Evolutionary conservation across 2,329 filamentous ascomycete species (phyloP), one percentile per base, ranked within the genome.

Genomic region (Penicillium sp.): DNA sequence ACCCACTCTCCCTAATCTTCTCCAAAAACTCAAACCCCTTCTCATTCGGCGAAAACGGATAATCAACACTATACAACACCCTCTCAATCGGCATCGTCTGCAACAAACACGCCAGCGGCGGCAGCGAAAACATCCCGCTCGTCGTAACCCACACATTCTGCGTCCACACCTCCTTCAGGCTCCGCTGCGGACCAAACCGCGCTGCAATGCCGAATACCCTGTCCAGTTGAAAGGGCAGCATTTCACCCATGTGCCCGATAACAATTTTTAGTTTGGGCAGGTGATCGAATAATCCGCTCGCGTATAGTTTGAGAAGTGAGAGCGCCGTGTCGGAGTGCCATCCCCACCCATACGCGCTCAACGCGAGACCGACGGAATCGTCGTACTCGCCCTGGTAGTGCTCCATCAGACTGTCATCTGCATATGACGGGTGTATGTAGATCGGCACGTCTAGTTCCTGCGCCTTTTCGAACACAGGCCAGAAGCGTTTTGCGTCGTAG

Each of bases 141-240:
- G 81, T 83, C 1, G 82, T 84, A 24, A 86, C 65, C 77, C 80
- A 84, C 11, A 85, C 68, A 57, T 85, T 85, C 57, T 76, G 68
- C 47, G 79, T 74, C 74, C 79, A 86, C 2, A 84, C 79, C 12
- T 81, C 71, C 14, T 68, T 63, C 47, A 84, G 78, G 1, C 55
- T 24, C 11, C 61, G 48, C 20, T 21, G n/a, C 12, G 14, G 14
- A 0, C 43, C 48, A 11, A 47, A 48, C 0, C 68, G 64, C 2
- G 74, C 61, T 49, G 78, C 74, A 42, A 56, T 23, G 2, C 9
- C 20, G 21, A 33, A 55, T 0, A 61, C 46, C 2, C 82, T 74
- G 43, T 82, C 77, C 14, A 85, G 67, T 68, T 81, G 77, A 52
- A 80, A 83, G 0, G 83, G 82, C 0, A 85, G 61, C 73, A 79